Evolutionary conservation across 139 green algal species (phyloP).

Genomic region (Coelastrella sp.): DNA sequence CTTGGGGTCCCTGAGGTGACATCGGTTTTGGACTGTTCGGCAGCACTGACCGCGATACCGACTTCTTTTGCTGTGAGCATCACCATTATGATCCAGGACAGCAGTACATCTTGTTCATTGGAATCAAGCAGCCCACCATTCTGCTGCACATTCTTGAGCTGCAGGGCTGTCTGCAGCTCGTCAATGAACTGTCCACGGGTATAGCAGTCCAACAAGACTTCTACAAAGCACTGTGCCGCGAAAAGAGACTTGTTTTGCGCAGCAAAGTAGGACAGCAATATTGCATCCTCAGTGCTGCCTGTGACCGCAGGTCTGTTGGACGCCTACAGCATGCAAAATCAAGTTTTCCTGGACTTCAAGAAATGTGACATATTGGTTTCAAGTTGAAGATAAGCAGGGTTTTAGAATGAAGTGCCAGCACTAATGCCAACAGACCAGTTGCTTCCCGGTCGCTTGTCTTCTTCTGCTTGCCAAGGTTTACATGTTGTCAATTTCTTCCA

Average conservation of each 20-base stretch:
- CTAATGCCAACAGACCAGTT: too few species aligned
- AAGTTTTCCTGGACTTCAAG: too few species aligned
- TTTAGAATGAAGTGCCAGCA: too few species aligned
- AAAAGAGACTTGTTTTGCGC: slow-evolving; percentile 66
- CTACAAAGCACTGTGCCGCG: slow-evolving; percentile 76
- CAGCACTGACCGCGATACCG: slow-evolving; percentile 51
- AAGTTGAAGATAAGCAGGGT: too few species aligned
- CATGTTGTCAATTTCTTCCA: too few species aligned
- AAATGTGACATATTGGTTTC: too few species aligned
- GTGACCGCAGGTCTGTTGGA: not conserved
- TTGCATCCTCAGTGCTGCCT: slow-evolving; percentile 42
- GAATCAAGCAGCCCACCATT: slow-evolving; percentile 6
- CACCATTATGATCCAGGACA: slow-evolving; percentile 70
- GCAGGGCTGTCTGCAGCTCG: slow-evolving; percentile 46
- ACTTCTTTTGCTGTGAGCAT: slow-evolving; percentile 72
- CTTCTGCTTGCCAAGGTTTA: too few species aligned
- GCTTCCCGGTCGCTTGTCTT: too few species aligned
- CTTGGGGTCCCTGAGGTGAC: too few species aligned
- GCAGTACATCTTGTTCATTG: slow-evolving; percentile 63
- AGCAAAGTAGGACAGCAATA: slow-evolving; percentile 69
- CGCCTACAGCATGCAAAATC: not conserved
- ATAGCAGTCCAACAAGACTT: slow-evolving; percentile 68
- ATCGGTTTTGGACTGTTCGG: too few species aligned
- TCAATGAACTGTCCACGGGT: slow-evolving; percentile 51
- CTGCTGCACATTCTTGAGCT: slow-evolving; percentile 50